Base-by-base conservation (phyloP, 331 rosid species). In the Quercus tomentella region DNA sequence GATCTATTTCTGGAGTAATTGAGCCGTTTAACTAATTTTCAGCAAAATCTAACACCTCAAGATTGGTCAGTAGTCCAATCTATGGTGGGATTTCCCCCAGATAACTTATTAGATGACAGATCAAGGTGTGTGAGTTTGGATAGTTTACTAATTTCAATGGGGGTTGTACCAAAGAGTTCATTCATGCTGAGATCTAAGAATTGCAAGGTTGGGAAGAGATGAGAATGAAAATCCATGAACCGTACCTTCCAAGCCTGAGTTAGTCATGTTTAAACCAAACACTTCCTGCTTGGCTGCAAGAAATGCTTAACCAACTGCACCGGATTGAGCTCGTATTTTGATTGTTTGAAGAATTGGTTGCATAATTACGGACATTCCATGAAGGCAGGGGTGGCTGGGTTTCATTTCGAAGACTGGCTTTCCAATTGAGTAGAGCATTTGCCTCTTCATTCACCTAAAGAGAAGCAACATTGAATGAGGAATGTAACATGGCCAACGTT, bases 301-400 rank as follows among this genome's bases (percentile, higher is more conserved):
- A 25, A 77, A 84, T 55, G 16, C 88, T 83, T 21, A 67, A 54
- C 88, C 85, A 84, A 61, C 2, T 20, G 70, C 84, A 73, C 16
- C 62, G 84, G 72, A 8, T 26, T 71, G 71, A 12, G 1, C 30
- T 60, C 1, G 17, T 3, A 18, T 75, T 35, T 35, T 35, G 41
- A 35, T n/a, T 33, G 51, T 1, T 10, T 0, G 77, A 58, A 43
- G 51, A 54, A 61, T 73, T 72, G 37, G 23, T 49, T 25, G 33
- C 7, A 10, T 2, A 4, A 22, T 76, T 56, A n/a, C 26, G n/a
- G 33, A 51, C 11, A 56, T 3, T 25, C 87, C 87, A 35, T 6
- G 8, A 35, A 35, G 9, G 41, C 2, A 35, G 41, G 41, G 41
- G 41, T 35, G 9, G 41, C 2, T 6, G 41, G 0, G 41, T 6